Base-by-base conservation (phyloP, 441 rosid species). In the Omphalea diandra region DNA sequence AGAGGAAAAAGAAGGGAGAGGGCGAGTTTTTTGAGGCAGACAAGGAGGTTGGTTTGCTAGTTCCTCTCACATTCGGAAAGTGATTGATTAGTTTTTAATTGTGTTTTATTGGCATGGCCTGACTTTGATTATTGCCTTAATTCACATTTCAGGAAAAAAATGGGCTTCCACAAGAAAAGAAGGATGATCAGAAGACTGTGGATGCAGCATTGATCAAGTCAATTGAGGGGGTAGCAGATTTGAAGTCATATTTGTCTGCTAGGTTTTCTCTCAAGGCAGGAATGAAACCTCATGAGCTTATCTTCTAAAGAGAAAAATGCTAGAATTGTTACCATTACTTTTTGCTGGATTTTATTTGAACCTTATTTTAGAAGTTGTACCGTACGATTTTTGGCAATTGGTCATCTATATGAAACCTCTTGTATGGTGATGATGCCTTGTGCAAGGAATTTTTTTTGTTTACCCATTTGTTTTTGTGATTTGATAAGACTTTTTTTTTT, bases 11-110 rank as follows among this genome's bases (percentile, higher is more conserved):
- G 83, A 90, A 93, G 65, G 81, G 79, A 27, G 94, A 90, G 75
- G 88, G 87, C 27, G 93, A 89, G 84, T 93, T 93, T 84, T 89
- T 93, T 4, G 93, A 93, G 77, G 83, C 86, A 4, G 90, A 91
- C 46, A 86, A 85, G 76, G 87, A 85, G 90, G 97, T 91, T n/a
- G 0, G 71, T 63, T 59, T 32, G 32, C 22, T 18, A 7, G 11
- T 18, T n/a, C 27, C 0, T 43, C 33, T 26, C 3, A 20, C 7
- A 12, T 22, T 47, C 17, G 29, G 14, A 11, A 9, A 20, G 20
- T 27, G 22, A 65, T 24, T 56, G 12, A 43, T 8, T 20, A 0
- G 11, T 33, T 38, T 53, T 15, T 53, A 4, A n/a, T 59, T 40
- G 8, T 35, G 1, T 15, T 26, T 55, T 22, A n/a, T 46, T 52